A percentile compares a stretch with the other conserved stretches of the same genome.
These are phyloP conservation scores for Globisporangium radiosum DNA, from an alignment of 352 stramenopile genomes.

Conservation along the genomic window DNA sequence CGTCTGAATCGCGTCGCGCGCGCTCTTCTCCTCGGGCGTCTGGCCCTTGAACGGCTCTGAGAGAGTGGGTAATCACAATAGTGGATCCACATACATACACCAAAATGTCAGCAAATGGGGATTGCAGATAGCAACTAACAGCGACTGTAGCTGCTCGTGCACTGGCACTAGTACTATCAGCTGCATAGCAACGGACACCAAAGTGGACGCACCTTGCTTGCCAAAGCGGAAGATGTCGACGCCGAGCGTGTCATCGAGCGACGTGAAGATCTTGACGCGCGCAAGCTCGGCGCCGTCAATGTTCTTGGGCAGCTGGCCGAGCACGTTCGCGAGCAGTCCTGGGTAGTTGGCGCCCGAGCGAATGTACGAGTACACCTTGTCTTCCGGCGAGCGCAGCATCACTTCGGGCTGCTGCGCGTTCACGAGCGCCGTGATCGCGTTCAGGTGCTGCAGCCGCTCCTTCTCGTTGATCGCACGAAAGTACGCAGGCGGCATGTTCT, in stretches of 20 bases:
- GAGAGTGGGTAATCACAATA: background rate
- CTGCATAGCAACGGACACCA: background rate
- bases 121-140: no score
- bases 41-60: slow-evolving; percentile 55
- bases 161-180: background rate
- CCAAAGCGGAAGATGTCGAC: slow-evolving; percentile 86
- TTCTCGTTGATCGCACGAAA: slow-evolving; percentile 83
- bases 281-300: slow-evolving; percentile 58
- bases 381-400: slow-evolving; percentile 70
- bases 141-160: background rate
- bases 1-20: slow-evolving; percentile 45
- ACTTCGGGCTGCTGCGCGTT: slow-evolving; percentile 75
- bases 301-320: slow-evolving; percentile 58
- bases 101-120: no score
- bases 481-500: slow-evolving; percentile 88
- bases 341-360: slow-evolving; percentile 73
- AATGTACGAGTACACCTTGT: slow-evolving; percentile 80
- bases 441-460: slow-evolving; percentile 81
- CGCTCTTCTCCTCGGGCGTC: slow-evolving; percentile 47
- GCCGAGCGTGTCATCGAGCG: slow-evolving; percentile 74
- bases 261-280: slow-evolving; percentile 89
- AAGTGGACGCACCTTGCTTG: slow-evolving; percentile 26
- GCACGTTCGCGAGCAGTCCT: slow-evolving; percentile 60
- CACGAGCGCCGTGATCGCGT: slow-evolving; percentile 78
- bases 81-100: no score